Percentiles rank a stretch among this genome's conserved stretches.
Evolutionary conservation across 2,329 filamentous ascomycete species (phyloP).

Genomic region (Neonectria sp.): DNA sequence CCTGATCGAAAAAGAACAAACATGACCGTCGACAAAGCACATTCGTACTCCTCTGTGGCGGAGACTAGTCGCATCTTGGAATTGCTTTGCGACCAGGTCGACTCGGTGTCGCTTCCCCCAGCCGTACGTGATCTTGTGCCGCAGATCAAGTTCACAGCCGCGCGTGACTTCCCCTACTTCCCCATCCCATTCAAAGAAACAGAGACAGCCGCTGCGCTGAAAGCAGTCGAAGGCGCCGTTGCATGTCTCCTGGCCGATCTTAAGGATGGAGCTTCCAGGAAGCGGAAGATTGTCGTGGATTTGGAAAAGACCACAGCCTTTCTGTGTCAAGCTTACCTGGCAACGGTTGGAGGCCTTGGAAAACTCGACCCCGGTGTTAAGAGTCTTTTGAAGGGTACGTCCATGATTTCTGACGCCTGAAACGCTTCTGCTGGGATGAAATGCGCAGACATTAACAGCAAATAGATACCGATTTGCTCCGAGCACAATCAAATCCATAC

Average conservation of each 20-base stretch:
- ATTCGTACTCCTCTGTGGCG: slow-evolving; percentile 39
- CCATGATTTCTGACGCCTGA: background rate
- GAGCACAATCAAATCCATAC: slow-evolving; percentile 80
- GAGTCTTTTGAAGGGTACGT: slow-evolving; percentile 48
- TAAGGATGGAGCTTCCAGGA: slow-evolving; percentile 29
- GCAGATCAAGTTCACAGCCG: slow-evolving; percentile 52
- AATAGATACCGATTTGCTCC: slow-evolving; percentile 78
- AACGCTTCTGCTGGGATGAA: background rate
- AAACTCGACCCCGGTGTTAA: slow-evolving; percentile 56
- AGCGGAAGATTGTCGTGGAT: slow-evolving; percentile 48
- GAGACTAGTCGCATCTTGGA: slow-evolving; percentile 43
- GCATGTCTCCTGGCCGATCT: slow-evolving; percentile 52
- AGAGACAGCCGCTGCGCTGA: slow-evolving; percentile 60
- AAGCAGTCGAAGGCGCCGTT: slow-evolving; percentile 58
- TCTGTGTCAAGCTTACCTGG: slow-evolving; percentile 57
- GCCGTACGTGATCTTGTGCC: slow-evolving; percentile 43
- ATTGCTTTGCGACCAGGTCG: slow-evolving; percentile 43
- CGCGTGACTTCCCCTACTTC: slow-evolving; percentile 58
- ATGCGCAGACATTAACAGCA: slow-evolving; percentile 17
- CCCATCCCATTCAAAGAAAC: slow-evolving; percentile 65
- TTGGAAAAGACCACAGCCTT: slow-evolving; percentile 60
- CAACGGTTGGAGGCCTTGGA: slow-evolving; percentile 55
- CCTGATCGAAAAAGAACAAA: background rate
- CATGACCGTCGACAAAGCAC: slow-evolving; percentile 27
- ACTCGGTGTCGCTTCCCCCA: slow-evolving; percentile 49